phyloP scores from a whole-genome alignment of 345 rosid genomes.

The Adansonia digitata region DNA sequence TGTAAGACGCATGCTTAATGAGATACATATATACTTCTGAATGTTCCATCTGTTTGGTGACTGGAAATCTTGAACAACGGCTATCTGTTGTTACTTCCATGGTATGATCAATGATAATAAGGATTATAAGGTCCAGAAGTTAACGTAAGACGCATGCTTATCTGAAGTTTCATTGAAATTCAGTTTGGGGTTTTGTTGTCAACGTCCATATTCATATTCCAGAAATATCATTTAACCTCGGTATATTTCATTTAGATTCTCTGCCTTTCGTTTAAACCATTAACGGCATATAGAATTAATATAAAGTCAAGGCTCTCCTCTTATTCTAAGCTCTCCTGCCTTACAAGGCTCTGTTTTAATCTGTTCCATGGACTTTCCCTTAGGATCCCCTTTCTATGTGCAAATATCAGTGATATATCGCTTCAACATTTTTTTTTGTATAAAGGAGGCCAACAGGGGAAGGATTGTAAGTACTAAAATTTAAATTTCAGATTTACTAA shows the following conservation, averaged over 20 bases:
- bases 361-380: too few relatives aligned
- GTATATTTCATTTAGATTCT: neutral
- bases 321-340: too few relatives aligned
- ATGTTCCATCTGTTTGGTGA: neutral
- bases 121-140: neutral
- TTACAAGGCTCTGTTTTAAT: too few relatives aligned
- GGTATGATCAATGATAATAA: neutral
- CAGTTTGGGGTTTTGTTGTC: neutral
- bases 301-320: too few relatives aligned
- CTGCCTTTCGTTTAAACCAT: neutral
- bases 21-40: neutral
- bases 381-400: too few relatives aligned
- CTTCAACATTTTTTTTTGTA: too few relatives aligned
- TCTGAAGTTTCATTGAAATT: neutral
- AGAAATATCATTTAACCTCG: neutral
- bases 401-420: too few relatives aligned
- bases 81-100: neutral
- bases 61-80: neutral
- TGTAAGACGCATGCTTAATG: neutral
- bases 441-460: too few relatives aligned
- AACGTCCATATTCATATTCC: neutral
- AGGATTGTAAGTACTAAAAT: too few relatives aligned
- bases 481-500: too few relatives aligned
- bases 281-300: too few relatives aligned
- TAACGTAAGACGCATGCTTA: neutral